Conservation (phyloP, 257 asterid species). For the Solanum virginianum region DNA sequence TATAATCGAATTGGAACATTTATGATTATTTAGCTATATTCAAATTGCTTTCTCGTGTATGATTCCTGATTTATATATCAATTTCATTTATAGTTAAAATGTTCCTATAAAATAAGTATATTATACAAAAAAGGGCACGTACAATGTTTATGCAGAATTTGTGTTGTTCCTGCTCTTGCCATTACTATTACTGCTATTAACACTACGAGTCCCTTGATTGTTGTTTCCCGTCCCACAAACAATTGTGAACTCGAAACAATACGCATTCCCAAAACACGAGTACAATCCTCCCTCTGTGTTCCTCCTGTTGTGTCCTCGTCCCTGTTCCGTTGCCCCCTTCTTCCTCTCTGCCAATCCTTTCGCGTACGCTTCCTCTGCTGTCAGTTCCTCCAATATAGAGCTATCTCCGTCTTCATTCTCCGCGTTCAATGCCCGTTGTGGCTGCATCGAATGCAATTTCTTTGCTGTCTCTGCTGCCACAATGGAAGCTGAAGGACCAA, state of each 20-base stretch:
- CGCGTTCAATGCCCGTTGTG: neutral
- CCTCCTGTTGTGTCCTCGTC: slow-evolving; percentile 8
- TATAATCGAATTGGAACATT: neutral
- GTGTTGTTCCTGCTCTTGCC: slow-evolving; percentile 19
- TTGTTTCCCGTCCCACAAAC: slow-evolving; percentile 40
- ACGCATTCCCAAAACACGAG: slow-evolving; percentile 51
- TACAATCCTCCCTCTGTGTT: slow-evolving; percentile 27
- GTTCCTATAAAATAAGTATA: neutral
- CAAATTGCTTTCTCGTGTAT: too few relatives aligned
- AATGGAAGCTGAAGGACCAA: slow-evolving; percentile 81
- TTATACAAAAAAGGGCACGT: neutral
- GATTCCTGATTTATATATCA: too few relatives aligned
- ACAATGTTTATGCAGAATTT: slow-evolving; percentile 13
- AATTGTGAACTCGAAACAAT: slow-evolving; percentile 56
- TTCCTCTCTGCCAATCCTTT: slow-evolving; percentile 35
- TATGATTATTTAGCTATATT: too few relatives aligned
- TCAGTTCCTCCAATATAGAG: slow-evolving; percentile 48
- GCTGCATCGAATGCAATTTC: slow-evolving; percentile 11
- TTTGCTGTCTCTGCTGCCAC: slow-evolving; percentile 71
- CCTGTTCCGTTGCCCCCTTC: neutral
- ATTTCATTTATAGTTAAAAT: too few relatives aligned
- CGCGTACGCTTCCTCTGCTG: slow-evolving; percentile 45
- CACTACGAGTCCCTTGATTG: neutral
- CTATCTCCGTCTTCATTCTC: slow-evolving; percentile 13
- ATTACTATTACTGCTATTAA: slow-evolving; percentile 1